phyloP scores from a whole-genome alignment of 495 filamentous ascomycete genomes.

The Xylaria grammica region DNA sequence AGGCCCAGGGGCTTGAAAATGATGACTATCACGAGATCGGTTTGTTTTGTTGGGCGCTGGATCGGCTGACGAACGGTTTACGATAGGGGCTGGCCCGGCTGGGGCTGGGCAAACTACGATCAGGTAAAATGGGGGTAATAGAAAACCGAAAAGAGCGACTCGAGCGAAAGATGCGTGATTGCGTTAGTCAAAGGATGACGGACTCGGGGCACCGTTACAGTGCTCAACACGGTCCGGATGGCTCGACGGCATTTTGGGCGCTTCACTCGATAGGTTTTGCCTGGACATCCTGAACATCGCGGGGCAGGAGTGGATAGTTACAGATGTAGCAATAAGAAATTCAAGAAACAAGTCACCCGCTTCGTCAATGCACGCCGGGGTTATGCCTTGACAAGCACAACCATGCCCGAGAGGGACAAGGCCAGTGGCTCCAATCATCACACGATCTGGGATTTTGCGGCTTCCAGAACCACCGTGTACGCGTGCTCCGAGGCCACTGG shows the following conservation, averaged over 20 bases:
- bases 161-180: conserved; percentile 17
- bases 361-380: conserved; percentile 15
- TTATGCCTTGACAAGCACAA: conserved; percentile 11
- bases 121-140: conserved; percentile 45
- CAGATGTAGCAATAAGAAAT: neutral
- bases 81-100: conserved; percentile 23
- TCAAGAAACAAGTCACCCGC: conserved; percentile 19
- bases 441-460: conserved; percentile 26
- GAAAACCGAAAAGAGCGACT: conserved; percentile 27
- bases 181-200: conserved; percentile 25
- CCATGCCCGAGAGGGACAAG: conserved; percentile 25
- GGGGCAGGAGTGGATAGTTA: conserved; percentile 15
- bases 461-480: conserved; percentile 26
- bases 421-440: conserved; percentile 19
- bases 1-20: conserved; percentile 20
- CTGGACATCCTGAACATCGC: conserved; percentile 15
- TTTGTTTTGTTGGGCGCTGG: conserved; percentile 34
- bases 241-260: conserved; percentile 14
- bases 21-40: conserved; percentile 37
- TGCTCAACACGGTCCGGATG: conserved; percentile 19
- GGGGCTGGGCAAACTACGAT: conserved; percentile 36
- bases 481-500: conserved; percentile 26
- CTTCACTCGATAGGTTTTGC: neutral
- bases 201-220: conserved; percentile 17
- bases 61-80: conserved; percentile 37